phyloP scores from a whole-genome alignment of 164 flowering plant genomes.

The Aristolochia fimbriata region DNA sequence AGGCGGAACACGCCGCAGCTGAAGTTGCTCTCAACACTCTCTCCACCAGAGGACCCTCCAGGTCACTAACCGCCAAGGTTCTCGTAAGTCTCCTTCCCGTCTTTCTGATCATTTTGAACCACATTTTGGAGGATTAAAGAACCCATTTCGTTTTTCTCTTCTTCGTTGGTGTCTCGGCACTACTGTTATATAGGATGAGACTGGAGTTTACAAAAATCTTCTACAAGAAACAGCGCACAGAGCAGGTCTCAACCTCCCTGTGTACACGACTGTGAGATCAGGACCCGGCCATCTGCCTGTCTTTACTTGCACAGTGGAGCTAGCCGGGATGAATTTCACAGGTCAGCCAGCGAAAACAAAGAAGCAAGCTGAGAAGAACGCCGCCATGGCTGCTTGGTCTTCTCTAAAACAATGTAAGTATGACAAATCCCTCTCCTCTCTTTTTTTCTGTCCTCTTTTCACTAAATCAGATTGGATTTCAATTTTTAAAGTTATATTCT shows the following conservation, averaged over 20 bases:
- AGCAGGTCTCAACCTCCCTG: slow-evolving; percentile 56
- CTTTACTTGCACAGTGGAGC: slow-evolving; percentile 60
- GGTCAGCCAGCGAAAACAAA: slow-evolving; percentile 77
- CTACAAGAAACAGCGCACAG: slow-evolving; percentile 55
- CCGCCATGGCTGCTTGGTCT: slow-evolving; percentile 84
- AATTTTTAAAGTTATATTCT: not conserved
- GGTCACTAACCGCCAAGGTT: slow-evolving; percentile 61
- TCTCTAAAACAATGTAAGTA: slow-evolving; percentile 52
- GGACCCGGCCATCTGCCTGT: slow-evolving; percentile 65
- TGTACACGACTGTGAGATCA: slow-evolving; percentile 59
- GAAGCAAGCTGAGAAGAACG: slow-evolving; percentile 91
- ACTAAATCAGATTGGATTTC: not conserved
- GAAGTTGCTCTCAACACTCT: slow-evolving; percentile 70
- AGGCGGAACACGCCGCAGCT: slow-evolving; percentile 88
- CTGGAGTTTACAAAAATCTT: slow-evolving; percentile 60
- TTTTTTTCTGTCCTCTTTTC: not conserved
- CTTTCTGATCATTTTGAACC: not conserved
- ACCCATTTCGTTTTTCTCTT: not conserved
- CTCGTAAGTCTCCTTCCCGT: slow-evolving; percentile 34
- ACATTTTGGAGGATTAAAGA: not conserved
- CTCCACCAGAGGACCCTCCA: slow-evolving; percentile 52
- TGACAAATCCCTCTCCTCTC: not conserved
- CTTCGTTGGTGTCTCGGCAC: not conserved
- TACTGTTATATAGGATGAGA: slow-evolving; percentile 42
- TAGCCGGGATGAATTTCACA: slow-evolving; percentile 51